These are phyloP conservation scores for Xylogone sp. DNA, from an alignment of 2,329 filamentous ascomycete genomes.

Conservation along the genomic window DNA sequence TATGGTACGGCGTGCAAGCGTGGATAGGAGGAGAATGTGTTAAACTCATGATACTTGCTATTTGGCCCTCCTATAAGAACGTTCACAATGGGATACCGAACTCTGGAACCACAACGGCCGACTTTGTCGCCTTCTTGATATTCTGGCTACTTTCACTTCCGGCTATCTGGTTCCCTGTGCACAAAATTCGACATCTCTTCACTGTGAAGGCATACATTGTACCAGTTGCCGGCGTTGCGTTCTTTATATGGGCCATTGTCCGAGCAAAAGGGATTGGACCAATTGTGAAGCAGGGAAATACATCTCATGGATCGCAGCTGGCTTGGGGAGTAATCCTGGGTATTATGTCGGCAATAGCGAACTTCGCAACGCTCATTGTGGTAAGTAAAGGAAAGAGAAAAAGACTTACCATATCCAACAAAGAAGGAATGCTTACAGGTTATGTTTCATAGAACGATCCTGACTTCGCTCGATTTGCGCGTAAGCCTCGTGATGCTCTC, in stretches of 20 bases:
- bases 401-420: background rate
- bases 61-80: slow-evolving; percentile 62
- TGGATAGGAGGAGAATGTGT: slow-evolving; percentile 86
- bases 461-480: slow-evolving; percentile 81
- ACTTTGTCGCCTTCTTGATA: slow-evolving; percentile 79
- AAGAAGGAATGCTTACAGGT: slow-evolving; percentile 30
- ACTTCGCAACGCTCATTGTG: slow-evolving; percentile 83
- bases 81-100: slow-evolving; percentile 65
- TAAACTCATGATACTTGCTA: slow-evolving; percentile 81
- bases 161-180: slow-evolving; percentile 84
- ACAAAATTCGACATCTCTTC: slow-evolving; percentile 85
- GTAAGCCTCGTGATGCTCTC: slow-evolving; percentile 69
- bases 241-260: slow-evolving; percentile 83
- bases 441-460: slow-evolving; percentile 54
- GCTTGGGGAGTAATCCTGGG: slow-evolving; percentile 81
- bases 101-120: slow-evolving; percentile 69
- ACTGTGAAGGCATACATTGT: slow-evolving; percentile 86
- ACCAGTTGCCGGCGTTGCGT: slow-evolving; percentile 76
- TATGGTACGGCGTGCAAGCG: slow-evolving; percentile 83
- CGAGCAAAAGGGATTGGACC: slow-evolving; percentile 80
- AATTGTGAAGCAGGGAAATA: slow-evolving; percentile 67
- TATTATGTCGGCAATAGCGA: slow-evolving; percentile 85
- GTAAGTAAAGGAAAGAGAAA: slow-evolving; percentile 26
- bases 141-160: slow-evolving; percentile 82
- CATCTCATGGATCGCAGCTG: slow-evolving; percentile 61